phyloP scores from a whole-genome alignment of 2,329 filamentous ascomycete genomes.

The Mariannaea elegans region DNA sequence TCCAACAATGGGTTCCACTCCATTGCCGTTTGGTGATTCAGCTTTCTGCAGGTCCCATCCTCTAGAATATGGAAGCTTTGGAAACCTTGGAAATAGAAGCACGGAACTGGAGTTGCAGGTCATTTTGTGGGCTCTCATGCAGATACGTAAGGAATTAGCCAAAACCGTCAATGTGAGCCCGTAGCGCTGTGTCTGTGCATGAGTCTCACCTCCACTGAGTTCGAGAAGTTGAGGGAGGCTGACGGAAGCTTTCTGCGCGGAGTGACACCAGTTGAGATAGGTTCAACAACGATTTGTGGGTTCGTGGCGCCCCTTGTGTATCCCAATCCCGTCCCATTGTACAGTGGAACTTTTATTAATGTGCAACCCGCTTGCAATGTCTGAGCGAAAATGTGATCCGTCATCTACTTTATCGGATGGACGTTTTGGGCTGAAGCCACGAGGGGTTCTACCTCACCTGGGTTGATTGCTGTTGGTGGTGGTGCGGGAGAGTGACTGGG shows the following conservation, averaged over 20 bases:
- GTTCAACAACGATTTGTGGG: neutral
- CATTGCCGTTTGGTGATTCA: neutral
- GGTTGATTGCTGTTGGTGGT: neutral
- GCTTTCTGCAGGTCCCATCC: neutral
- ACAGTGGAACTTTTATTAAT: no score
- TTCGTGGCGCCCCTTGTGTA: neutral
- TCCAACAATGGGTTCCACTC: neutral
- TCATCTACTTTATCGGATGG: neutral
- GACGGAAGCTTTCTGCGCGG: no score
- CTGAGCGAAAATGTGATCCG: neutral
- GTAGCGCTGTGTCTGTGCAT: constrained; percentile 1
- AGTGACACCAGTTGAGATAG: no score
- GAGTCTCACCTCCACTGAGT: no score
- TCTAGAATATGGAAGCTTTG: constrained; percentile 1
- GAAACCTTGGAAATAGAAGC: neutral
- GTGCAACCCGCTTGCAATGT: neutral
- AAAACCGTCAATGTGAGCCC: constrained; percentile 3
- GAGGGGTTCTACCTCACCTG: neutral
- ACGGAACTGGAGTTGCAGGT: neutral
- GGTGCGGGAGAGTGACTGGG: constrained; percentile 1
- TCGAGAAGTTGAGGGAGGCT: constrained; percentile 1
- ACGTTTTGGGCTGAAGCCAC: neutral
- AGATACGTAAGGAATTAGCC: neutral
- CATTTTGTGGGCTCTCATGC: constrained; percentile 4
- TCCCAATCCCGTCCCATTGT: constrained; percentile 6